Base-by-base conservation (phyloP, 768 basidiomycete genomes). In the Rhizopogon vinicolor region DNA sequence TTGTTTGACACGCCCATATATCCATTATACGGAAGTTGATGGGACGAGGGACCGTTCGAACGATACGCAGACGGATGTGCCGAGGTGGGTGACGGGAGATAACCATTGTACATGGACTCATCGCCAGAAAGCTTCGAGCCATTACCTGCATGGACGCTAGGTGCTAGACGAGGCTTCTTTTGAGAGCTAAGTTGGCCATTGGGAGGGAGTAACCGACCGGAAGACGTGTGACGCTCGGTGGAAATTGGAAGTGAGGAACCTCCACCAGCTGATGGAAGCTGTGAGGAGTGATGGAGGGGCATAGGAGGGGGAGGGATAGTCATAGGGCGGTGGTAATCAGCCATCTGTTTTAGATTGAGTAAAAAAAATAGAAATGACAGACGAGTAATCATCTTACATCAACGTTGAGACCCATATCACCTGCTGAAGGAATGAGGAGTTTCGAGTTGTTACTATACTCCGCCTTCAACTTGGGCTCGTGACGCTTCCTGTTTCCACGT, bases 221-320 rank as follows among this genome's bases (percentile, higher is more conserved):
- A 63, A 57, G 68, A 63, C 42, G 68, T 62, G 40, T 69, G 71
- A 2, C 69, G 63, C 53, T 70, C 69, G 14, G 65, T 70, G 56
- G 69, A 70, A 41, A 73, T 41, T 14, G 71, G 69, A 54, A 73
- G 66, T 43, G 68, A 66, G 9, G 69, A 61, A n/a, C 54, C 57
- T 4, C 58, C 45, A 25, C 57, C 45, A 55, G 58, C 48, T 2
- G 62, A 51, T 3, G 64, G 59, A 28, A 70, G 52, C 44, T 65
- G 70, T 2, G 66, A 43, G 4, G 68, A 65, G 37, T 66, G 66
- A 37, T 65, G 68, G 14, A 63, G 60, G 2, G 69, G 65, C 58
- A 72, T 66, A 3, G 68, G 68, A 29, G 68, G 68, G 10, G 68
- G 71, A 29, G 70, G 70, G 44, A 70, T 71, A 7, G 67, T 53